These are phyloP conservation scores for Plantago coronopus DNA, from an alignment of 305 asterid species.

Conservation along the genomic window DNA sequence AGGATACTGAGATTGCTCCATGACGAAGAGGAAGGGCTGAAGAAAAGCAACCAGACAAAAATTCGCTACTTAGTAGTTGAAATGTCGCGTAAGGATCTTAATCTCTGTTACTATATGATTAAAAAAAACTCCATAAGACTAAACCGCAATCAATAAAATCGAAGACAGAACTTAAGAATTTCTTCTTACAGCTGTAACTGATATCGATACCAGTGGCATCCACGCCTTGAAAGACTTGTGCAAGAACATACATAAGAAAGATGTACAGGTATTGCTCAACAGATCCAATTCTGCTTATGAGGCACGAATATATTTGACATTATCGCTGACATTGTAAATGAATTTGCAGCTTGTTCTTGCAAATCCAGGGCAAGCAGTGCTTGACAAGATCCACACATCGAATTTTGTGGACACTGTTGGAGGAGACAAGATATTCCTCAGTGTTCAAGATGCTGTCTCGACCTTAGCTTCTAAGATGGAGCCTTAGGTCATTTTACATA, in stretches of 20 bases:
- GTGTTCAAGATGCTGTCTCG: conserved; percentile 54
- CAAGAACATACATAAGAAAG: conserved; percentile 50
- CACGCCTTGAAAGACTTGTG: conserved; percentile 69
- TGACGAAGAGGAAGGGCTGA: conserved; percentile 60
- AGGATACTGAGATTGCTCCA: conserved; percentile 63
- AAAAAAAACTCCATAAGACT: neutral
- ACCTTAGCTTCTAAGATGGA: conserved; percentile 38
- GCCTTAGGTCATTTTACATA: conserved; percentile 16
- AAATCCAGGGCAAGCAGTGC: conserved; percentile 52
- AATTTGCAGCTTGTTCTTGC: conserved; percentile 46
- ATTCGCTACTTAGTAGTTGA: conserved; percentile 60
- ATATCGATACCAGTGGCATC: conserved; percentile 8
- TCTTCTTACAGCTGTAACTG: conserved; percentile 18
- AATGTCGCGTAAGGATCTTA: conserved; percentile 59
- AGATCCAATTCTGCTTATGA: neutral
- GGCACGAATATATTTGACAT: too few relatives aligned
- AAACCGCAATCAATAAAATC: neutral
- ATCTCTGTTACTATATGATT: too few relatives aligned
- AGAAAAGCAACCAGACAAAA: conserved; percentile 30
- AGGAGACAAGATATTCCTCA: conserved; percentile 54
- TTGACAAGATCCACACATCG: conserved; percentile 51
- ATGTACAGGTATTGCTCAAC: conserved; percentile 41
- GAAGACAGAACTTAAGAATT: neutral
- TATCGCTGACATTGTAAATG: neutral
- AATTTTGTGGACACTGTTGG: conserved; percentile 34